phyloP scores from a whole-genome alignment of 371 early-diverging fungal genomes.

The Chytridiales sp. region DNA sequence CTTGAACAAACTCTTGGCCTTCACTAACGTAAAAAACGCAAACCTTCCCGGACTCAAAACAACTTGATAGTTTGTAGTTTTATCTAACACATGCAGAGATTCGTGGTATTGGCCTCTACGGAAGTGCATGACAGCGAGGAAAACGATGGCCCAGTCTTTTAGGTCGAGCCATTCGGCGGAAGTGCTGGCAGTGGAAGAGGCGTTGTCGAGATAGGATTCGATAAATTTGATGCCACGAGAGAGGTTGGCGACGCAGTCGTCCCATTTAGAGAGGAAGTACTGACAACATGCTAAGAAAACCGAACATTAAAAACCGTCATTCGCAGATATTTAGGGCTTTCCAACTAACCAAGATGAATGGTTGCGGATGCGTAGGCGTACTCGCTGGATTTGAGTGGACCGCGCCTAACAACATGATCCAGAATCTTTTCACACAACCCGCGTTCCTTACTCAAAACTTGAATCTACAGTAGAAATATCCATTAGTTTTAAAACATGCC shows the following conservation, averaged over 20 bases:
- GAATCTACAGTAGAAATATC: slow-evolving; percentile 9
- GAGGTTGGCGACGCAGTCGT: slow-evolving; percentile 17
- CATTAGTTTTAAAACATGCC: background rate
- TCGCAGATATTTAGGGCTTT: background rate
- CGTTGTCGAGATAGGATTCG: background rate
- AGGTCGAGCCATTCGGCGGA: slow-evolving; percentile 18
- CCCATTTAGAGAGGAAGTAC: slow-evolving; percentile 18
- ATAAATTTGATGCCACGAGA: slow-evolving; percentile 14
- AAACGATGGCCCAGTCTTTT: slow-evolving; percentile 24
- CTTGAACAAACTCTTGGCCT: slow-evolving; percentile 20
- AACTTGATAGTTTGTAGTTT: slow-evolving; percentile 18
- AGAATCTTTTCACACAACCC: slow-evolving; percentile 22
- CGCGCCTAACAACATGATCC: slow-evolving; percentile 19
- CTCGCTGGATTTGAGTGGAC: slow-evolving; percentile 20
- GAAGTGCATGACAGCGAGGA: slow-evolving; percentile 25
- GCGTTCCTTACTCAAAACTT: slow-evolving; percentile 21
- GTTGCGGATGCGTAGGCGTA: slow-evolving; percentile 23
- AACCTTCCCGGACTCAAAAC: slow-evolving; percentile 22
- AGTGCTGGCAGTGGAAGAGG: background rate
- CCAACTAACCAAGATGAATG: slow-evolving; percentile 17
- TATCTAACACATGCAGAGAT: slow-evolving; percentile 18
- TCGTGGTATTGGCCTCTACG: slow-evolving; percentile 13
- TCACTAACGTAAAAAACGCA: slow-evolving; percentile 25
- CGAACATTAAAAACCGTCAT: background rate
- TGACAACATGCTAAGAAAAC: slow-evolving; percentile 18